Base-by-base conservation (phyloP, 78 protist species). In the Polysphondylium violaceum region DNA sequence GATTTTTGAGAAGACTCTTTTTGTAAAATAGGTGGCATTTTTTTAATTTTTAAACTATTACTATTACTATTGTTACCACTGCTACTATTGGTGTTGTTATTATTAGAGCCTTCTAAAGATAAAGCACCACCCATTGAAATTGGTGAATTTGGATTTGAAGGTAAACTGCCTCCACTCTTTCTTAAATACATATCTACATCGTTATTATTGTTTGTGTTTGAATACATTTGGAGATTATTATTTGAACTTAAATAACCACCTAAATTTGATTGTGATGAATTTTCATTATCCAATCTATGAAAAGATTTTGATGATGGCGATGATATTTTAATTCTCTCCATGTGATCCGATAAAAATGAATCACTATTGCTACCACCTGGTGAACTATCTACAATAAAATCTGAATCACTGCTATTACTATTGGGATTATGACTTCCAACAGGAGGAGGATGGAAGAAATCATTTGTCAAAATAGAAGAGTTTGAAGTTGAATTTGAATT, bases 401-500 rank as follows among this genome's bases (percentile, higher is more conserved):
- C 69, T n/a, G n/a, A n/a, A n/a, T n/a, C n/a, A n/a, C n/a, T n/a
- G n/a, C n/a, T n/a, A n/a, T n/a, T n/a, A n/a, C n/a, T n/a, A n/a
- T n/a, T n/a, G n/a, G n/a, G n/a, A n/a, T n/a, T n/a, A n/a, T n/a
- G n/a, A n/a, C 44, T 29, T 6, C 59, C 67, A 9, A 29, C 47
- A 7, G 43, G 40, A 14, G 77, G 65, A 5, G 89, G 89, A 23
- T 81, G 89, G 47, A 81, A 81, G 77, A 81, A 81, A 44, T 68
- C 78, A 11, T 68, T 61, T 0, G 53, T n/a, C 19, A 81, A 14
- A 7, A 81, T 81, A 21, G 79, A 73, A 3, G 79, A 29, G 5
- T 17, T 21, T 4, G 69, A 58, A 3, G 81, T 55, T n/a, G 60
- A 50, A 17, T 44, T 50, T 33, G 41, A 76, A n/a, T 72, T 59